phyloP scores from a whole-genome alignment of 208 protist genomes.

The Acanthamoeba castellanii region DNA sequence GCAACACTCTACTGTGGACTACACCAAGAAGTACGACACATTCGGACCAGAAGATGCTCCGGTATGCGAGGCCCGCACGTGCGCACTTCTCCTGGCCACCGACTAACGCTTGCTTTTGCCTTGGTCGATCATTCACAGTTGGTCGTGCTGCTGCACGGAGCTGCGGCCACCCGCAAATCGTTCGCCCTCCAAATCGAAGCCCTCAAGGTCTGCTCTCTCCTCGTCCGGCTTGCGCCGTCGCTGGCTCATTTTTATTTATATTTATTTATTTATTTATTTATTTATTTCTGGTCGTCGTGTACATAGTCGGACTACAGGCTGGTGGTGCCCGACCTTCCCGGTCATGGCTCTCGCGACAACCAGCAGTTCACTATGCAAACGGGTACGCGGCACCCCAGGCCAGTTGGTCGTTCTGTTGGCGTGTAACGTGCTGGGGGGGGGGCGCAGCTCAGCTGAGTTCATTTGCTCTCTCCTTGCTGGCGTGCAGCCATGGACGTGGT shows the following conservation, averaged over 20 bases:
- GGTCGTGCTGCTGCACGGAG: slow-evolving; percentile 29
- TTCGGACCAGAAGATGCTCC: slow-evolving; percentile 50
- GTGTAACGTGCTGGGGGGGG: no score
- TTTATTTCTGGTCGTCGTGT: neutral
- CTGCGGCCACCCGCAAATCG: slow-evolving; percentile 20
- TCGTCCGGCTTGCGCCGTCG: neutral
- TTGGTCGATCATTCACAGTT: neutral
- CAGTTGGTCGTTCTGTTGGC: no score
- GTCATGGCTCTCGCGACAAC: slow-evolving; percentile 22
- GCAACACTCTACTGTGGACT: neutral
- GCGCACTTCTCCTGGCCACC: no score
- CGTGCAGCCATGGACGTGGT: neutral
- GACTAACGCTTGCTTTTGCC: neutral
- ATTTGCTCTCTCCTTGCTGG: neutral
- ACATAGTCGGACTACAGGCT: slow-evolving; percentile 15
- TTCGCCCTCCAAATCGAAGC: slow-evolving; percentile 28
- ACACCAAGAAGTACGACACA: slow-evolving; percentile 23
- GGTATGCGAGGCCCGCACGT: neutral
- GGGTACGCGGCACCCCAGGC: neutral
- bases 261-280: no score
- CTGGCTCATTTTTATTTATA: no score
- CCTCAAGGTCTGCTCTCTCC: neutral
- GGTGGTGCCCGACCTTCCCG: slow-evolving; percentile 16
- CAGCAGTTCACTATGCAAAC: slow-evolving; percentile 45
- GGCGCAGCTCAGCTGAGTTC: neutral